A percentile compares a stretch with the other conserved stretches of the same genome.
These are phyloP conservation scores for Alternaria sp. DNA, from an alignment of 2,329 filamentous ascomycete species.

Conservation along the genomic window DNA sequence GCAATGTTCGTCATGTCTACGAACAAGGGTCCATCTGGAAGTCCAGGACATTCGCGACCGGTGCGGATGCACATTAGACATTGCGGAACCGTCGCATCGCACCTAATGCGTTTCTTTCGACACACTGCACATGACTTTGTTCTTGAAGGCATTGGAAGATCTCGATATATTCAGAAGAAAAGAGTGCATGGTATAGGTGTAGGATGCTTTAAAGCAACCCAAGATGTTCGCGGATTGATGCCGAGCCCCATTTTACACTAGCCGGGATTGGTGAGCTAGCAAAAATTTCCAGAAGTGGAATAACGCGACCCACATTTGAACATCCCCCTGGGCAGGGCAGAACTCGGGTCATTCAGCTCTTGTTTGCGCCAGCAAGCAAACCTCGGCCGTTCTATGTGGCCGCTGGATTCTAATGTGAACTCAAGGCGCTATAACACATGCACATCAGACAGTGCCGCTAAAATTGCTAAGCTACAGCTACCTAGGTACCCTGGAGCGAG, in stretches of 20 bases:
- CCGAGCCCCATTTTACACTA: neutral
- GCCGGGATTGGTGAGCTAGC: neutral
- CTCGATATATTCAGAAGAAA: too few relatives aligned
- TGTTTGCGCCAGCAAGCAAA: neutral
- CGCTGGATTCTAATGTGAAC: neutral
- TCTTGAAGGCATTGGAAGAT: slow-evolving; percentile 32
- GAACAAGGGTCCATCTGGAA: slow-evolving; percentile 38
- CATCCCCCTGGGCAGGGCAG: neutral
- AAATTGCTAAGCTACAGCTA: neutral
- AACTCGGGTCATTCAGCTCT: neutral
- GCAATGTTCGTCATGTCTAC: slow-evolving; percentile 40
- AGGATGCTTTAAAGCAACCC: neutral
- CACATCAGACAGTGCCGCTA: neutral
- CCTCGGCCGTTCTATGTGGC: neutral
- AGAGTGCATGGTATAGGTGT: neutral
- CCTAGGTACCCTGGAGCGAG: neutral
- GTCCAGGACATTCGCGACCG: slow-evolving; percentile 34
- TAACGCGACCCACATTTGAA: neutral
- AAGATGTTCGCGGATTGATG: neutral
- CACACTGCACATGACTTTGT: slow-evolving; percentile 41
- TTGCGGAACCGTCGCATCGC: slow-evolving; percentile 41
- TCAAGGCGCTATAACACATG: neutral
- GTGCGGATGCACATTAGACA: slow-evolving; percentile 37
- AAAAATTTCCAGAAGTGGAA: neutral
- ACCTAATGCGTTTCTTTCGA: slow-evolving; percentile 45